Percentiles rank a stretch among this genome's conserved stretches.
phyloP scores from a whole-genome alignment of 2,329 filamentous ascomycete species.

The Diplodia scrobiculata region DNA sequence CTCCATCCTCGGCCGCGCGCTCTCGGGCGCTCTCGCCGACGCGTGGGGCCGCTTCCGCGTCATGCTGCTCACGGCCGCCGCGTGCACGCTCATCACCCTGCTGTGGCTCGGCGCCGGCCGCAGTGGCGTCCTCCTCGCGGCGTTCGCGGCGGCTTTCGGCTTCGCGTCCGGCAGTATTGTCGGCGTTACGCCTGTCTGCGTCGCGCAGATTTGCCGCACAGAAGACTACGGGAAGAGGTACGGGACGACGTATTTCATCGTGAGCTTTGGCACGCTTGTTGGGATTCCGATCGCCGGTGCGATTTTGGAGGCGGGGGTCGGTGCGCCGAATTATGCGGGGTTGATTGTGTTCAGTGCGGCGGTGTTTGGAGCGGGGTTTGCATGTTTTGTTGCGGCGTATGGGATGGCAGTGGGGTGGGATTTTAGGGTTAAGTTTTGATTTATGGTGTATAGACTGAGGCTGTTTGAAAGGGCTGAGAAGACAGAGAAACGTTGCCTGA shows the following conservation, averaged over 20 bases:
- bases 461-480: too few relatives aligned
- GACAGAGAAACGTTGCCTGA: too few relatives aligned
- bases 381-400: slow-evolving; percentile 32
- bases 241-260: slow-evolving; percentile 62
- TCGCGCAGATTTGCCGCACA: slow-evolving; percentile 67
- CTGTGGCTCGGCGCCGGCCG: slow-evolving; percentile 55
- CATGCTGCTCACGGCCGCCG: slow-evolving; percentile 50
- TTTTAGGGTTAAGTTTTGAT: slow-evolving; percentile 27
- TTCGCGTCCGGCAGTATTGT: slow-evolving; percentile 68
- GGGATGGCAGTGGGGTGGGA: slow-evolving; percentile 32
- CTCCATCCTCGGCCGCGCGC: slow-evolving; percentile 53
- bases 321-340: slow-evolving; percentile 30
- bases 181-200: slow-evolving; percentile 61
- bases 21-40: slow-evolving; percentile 56
- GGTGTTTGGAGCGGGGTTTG: slow-evolving; percentile 33
- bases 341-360: slow-evolving; percentile 35
- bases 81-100: slow-evolving; percentile 49
- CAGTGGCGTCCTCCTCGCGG: slow-evolving; percentile 39
- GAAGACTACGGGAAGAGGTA: slow-evolving; percentile 59
- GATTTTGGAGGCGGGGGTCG: slow-evolving; percentile 31
- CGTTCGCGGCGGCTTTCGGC: slow-evolving; percentile 50
- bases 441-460: not conserved
- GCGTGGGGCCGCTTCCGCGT: slow-evolving; percentile 54
- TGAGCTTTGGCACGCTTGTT: slow-evolving; percentile 63
- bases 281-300: slow-evolving; percentile 65